Evolutionary conservation across 306 rosid genomes (phyloP), one percentile per base, ranked within the genome.

Genomic region (Echinosophora koreensis): DNA sequence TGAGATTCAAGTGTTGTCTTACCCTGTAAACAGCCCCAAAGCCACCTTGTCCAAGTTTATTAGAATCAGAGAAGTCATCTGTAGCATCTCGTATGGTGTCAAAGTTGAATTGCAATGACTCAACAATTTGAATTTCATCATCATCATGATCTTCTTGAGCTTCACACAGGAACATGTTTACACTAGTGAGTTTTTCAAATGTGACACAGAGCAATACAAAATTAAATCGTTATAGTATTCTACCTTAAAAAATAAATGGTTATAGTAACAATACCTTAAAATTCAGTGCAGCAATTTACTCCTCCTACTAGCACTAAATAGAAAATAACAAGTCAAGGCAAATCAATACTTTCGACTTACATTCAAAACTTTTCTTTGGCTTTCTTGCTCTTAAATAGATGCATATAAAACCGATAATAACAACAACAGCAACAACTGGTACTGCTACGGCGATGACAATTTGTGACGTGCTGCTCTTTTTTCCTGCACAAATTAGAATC

Each of bases 401-500:
- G 71, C 35, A 51, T 5, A 81, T 3, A 38, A 66, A 73, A 37
- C 78, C 13, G 32, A 22, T 22, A 22, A 69, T 28, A 18, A 86
- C 54, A 69, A 76, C 28, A 13, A 66, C 39, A 46, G 49, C 77
- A 74, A 49, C 57, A 16, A 76, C 35, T 15, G 88, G 50, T 35
- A 83, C 86, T 52, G 39, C 52, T 18, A 81, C 11, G 13, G 57
- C 66, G 2, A 71, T 74, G 15, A 35, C 59, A 73, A 17, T 85
- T n/a, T n/a, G 5, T 11, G 77, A 39, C 17, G 41, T 46, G 47
- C 56, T 66, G 46, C 64, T 77, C 73, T 22, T 22, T 22, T 68
- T 74, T 27, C 82, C 93, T 89, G 88, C 69, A 78, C 76, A 77
- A 61, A 76, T 12, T 77, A 71, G 58, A 76, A 79, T 15, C 2